These are phyloP conservation scores for Rhizopogon salebrosus DNA, from an alignment of 768 basidiomycete genomes.

Conservation along the genomic window DNA sequence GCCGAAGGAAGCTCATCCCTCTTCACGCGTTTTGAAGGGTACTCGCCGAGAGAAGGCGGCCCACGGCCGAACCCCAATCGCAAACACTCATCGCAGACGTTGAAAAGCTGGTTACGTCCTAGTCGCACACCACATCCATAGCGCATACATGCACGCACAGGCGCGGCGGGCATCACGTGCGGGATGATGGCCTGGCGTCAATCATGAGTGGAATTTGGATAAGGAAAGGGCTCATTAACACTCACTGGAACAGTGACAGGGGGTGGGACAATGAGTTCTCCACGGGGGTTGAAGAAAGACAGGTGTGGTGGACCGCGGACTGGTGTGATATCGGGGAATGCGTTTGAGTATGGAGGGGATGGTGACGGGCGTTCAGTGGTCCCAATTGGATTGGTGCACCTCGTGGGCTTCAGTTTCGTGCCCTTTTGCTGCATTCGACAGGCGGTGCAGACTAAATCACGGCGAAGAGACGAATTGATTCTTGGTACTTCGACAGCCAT, in stretches of 20 bases:
- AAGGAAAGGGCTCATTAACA: background rate
- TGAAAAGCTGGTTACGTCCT: background rate
- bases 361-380: background rate
- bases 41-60: background rate
- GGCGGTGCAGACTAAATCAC: constrained; percentile 4
- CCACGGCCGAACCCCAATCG: constrained; percentile 5
- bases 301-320: background rate
- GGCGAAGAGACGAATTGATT: background rate
- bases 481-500: constrained; percentile 1
- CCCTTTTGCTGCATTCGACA: constrained; percentile 7
- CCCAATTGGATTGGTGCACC: background rate
- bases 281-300: background rate
- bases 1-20: background rate
- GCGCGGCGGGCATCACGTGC: background rate
- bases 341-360: background rate
- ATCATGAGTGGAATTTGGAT: background rate
- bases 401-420: background rate
- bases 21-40: background rate
- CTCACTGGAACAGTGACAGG: background rate
- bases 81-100: constrained; percentile 12
- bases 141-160: constrained; percentile 10
- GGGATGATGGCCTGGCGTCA: background rate
- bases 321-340: background rate
- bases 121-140: constrained; percentile 15
- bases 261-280: background rate